Base-by-base conservation (phyloP, 2,329 filamentous ascomycete genomes). In the Trichophaea hybrida region DNA sequence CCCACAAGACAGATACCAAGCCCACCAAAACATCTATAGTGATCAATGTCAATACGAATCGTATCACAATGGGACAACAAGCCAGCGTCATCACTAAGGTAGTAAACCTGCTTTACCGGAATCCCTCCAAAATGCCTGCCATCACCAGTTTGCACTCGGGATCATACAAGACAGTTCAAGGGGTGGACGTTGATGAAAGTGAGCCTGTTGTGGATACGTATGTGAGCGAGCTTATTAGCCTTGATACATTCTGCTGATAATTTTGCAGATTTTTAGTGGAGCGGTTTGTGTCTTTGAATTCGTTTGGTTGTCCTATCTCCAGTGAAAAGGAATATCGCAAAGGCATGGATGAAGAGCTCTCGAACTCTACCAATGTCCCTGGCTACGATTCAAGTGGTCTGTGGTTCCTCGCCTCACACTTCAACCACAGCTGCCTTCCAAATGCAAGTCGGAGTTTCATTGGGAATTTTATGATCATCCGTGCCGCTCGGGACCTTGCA, bases 381-480 rank as follows among this genome's bases (percentile, higher is more conserved):
- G 40, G 40, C 13, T 15, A 44, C 17, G 40, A 53, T 46, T 43
- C 24, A 2, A n/a, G 62, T 35, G 78, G 78, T 0, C 58, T 80
- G 10, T 82, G 78, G 77, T 59, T 70, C 1, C 60, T 71, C 1
- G 75, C 76, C 2, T 77, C 78, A 0, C 71, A 72, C 58, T 74
- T 79, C 63, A 81, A 82, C 59, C 78, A 81, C 62, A 73, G 72
- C 8, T 82, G 79, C 66, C 15, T 73, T 4, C 67, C 68, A 7
- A 81, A 80, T 63, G 74, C 73, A 15, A 61, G 59, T 0, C 75
- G 75, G 13, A 68, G 73, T 0, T 80, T 79, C 65, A 77, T 81
- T 40, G 78, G 78, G 2, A 78, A 82, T 64, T 73, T 81, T 71
- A 71, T 74, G 62, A 72, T 80, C 6, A 55, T 80, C 24, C 75